Conservation (phyloP, 2,329 filamentous ascomycete species). For the Aspergillus sp. region DNA sequence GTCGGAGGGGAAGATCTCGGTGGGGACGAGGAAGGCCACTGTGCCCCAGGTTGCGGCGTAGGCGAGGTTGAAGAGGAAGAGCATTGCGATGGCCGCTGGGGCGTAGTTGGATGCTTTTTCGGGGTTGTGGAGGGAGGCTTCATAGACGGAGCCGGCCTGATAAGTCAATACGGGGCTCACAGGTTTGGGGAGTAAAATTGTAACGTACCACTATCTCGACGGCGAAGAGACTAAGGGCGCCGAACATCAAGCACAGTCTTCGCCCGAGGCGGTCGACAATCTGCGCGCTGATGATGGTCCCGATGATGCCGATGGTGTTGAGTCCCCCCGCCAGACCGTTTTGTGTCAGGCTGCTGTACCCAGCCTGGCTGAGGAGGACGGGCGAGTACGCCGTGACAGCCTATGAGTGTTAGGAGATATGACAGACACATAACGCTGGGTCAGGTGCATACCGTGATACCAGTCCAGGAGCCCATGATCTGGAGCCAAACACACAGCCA, state of each 20-base stretch:
- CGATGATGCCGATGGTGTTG: conserved; percentile 54
- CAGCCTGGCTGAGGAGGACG: conserved; percentile 28
- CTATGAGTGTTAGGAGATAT: conserved; percentile 19
- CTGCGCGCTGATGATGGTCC: conserved; percentile 52
- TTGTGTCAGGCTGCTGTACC: conserved; percentile 38
- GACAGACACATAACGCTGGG: conserved; percentile 24
- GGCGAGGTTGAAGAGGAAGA: conserved; percentile 43
- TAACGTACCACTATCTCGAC: conserved; percentile 43
- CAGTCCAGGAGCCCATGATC: conserved; percentile 48
- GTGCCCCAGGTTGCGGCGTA: conserved; percentile 55
- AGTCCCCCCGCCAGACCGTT: conserved; percentile 52
- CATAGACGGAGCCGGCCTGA: conserved; percentile 44
- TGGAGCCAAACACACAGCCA: conserved; percentile 48
- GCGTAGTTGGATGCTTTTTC: conserved; percentile 40
- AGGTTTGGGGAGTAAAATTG: rapidly evolving
- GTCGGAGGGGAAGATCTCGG: conserved; percentile 58
- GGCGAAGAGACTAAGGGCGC: conserved; percentile 38
- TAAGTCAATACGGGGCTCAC: not conserved
- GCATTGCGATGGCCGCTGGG: conserved; percentile 49
- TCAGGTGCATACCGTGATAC: conserved; percentile 38
- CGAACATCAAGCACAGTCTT: conserved; percentile 41
- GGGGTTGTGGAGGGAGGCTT: conserved; percentile 39
- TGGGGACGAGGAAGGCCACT: conserved; percentile 53
- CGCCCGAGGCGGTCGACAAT: conserved; percentile 54
- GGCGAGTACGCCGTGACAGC: conserved; percentile 40